phyloP scores from a whole-genome alignment of 768 basidiomycete genomes.

The Rhodotorula taiwanensis region DNA sequence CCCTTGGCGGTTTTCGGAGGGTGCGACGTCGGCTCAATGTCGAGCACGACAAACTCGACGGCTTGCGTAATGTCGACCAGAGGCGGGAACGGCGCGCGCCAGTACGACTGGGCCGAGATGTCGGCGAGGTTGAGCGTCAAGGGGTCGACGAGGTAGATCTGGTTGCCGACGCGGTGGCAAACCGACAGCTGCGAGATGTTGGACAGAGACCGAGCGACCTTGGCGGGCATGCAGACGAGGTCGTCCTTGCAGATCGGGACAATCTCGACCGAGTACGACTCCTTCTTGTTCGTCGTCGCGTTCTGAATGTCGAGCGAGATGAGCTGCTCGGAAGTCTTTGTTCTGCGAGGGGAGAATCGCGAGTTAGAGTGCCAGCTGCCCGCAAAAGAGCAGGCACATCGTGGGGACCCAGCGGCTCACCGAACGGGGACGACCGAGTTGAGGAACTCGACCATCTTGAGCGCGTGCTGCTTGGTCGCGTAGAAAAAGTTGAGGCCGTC shows the following conservation, averaged over 20 bases:
- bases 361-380: background rate
- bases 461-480: conserved; percentile 75
- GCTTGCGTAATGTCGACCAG: conserved; percentile 77
- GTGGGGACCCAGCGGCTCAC: conserved; percentile 50
- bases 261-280: conserved; percentile 95
- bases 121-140: conserved; percentile 77
- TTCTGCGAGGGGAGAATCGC: conserved; percentile 49
- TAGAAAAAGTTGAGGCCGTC: conserved; percentile 99
- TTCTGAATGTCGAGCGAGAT: conserved; percentile 88
- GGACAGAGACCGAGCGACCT: conserved; percentile 70
- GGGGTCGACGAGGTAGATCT: conserved; percentile 83
- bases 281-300: conserved; percentile 90
- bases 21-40: conserved; percentile 68
- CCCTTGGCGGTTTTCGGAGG: conserved; percentile 44
- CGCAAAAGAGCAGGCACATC: background rate
- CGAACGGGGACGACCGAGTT: conserved; percentile 75
- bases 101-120: conserved; percentile 68
- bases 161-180: conserved; percentile 85
- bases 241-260: conserved; percentile 97
- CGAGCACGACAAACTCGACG: conserved; percentile 89
- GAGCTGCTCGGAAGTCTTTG: conserved; percentile 89
- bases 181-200: conserved; percentile 83
- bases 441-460: conserved; percentile 96
- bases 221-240: conserved; percentile 77
- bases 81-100: conserved; percentile 82